Evolutionary conservation across 331 rosid genomes (phyloP), one percentile per base, ranked within the genome.

Genomic region (Cydonia oblonga): DNA sequence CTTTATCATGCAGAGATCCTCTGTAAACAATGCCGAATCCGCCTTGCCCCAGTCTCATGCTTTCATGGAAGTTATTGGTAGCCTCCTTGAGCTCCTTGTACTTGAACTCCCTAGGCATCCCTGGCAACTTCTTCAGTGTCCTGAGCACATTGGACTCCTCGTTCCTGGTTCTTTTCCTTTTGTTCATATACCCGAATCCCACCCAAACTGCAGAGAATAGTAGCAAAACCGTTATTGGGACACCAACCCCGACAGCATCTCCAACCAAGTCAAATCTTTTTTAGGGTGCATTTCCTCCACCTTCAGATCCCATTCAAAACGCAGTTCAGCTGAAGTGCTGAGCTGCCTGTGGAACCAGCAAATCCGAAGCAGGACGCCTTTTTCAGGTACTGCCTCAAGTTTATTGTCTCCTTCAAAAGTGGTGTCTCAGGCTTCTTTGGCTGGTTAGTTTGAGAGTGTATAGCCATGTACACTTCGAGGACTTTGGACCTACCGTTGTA

Each of bases 1-100:
- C 72, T 61, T 20, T 64, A 6, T 75, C 82, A 5, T 62, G 65
- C 30, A 86, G 78, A 63, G 69, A 20, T 9, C 90, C 87, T 81
- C 69, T 83, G 68, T 83, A 86, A 77, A 86, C 90, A 46, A 78
- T 52, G 13, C 90, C 86, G 30, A 83, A 83, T 24, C 90, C 82
- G 44, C 90, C 90, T 78, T 76, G 57, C 38, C 90, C 87, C 28
- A 86, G 76, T 65, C 46, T 80, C 84, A 81, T 83, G 56, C 84
- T 78, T 25, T 71, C 81, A 30, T 82, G 74, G 74, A 86, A 86
- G 59, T 78, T 78, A 25, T 79, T 73, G 22, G 90, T 81, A 4
- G 85, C 90, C 75, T 65, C 78, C 40, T 81, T 78, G 20, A 83
- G 54, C 60, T 83, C 90, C 66, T 67, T 83, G 66, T 74, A 80